Percentiles rank a stretch among this genome's conserved stretches.
Evolutionary conservation across 2,329 filamentous ascomycete genomes (phyloP).

Genomic region (Paraconiothyrium sp.): DNA sequence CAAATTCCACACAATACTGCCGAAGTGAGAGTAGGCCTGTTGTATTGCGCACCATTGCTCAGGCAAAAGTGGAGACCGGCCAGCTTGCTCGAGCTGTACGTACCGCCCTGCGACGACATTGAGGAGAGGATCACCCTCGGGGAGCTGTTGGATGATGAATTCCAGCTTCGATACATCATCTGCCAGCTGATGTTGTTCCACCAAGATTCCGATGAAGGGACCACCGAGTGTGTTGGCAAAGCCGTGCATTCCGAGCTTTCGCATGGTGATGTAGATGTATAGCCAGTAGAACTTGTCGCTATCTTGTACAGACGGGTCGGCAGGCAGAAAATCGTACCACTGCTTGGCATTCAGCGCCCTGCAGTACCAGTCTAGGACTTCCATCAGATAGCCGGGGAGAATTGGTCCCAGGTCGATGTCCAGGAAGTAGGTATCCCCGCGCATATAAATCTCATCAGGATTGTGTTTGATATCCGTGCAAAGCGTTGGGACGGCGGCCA

Average conservation of each 20-base stretch:
- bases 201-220: slow-evolving; percentile 12
- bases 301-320: slow-evolving; percentile 9
- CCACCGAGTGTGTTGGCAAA: slow-evolving; percentile 14
- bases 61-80: background rate
- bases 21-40: background rate
- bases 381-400: slow-evolving; percentile 20
- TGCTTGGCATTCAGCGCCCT: slow-evolving; percentile 6
- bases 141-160: background rate
- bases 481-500: slow-evolving; percentile 13
- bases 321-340: slow-evolving; percentile 14
- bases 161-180: slow-evolving; percentile 4
- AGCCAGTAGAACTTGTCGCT: slow-evolving; percentile 21
- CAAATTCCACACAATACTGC: background rate
- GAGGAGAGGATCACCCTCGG: background rate
- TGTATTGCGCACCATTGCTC: background rate
- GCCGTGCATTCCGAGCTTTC: slow-evolving; percentile 13
- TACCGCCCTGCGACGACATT: background rate
- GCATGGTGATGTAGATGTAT: slow-evolving; percentile 21
- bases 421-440: background rate
- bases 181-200: slow-evolving; percentile 16
- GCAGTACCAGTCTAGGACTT: slow-evolving; percentile 20
- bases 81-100: background rate
- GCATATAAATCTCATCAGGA: background rate
- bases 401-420: slow-evolving; percentile 7
- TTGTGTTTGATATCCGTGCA: background rate